Percentiles rank a stretch among this genome's conserved stretches.
These are phyloP conservation scores for Suillus bovinus DNA, from an alignment of 768 basidiomycete genomes.

Conservation along the genomic window DNA sequence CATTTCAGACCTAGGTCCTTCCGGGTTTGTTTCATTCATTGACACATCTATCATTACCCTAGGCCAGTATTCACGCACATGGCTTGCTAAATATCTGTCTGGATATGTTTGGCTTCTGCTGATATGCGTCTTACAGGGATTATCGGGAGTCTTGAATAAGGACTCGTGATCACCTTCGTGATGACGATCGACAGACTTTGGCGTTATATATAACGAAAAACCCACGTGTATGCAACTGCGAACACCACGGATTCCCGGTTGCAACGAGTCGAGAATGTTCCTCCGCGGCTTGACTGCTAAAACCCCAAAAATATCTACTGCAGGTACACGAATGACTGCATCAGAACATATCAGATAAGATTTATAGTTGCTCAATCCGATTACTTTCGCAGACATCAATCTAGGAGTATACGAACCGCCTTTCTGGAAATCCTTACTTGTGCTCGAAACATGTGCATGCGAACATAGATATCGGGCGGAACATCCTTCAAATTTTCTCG, in stretches of 20 bases:
- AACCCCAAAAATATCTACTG: constrained; percentile 7
- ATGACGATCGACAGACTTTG: not conserved
- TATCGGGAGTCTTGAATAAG: too few relatives aligned
- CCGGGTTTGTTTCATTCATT: not conserved
- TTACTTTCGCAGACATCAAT: constrained; percentile 8
- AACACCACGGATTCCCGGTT: not conserved
- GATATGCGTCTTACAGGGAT: not conserved
- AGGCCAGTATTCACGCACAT: not conserved
- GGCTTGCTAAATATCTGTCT: not conserved
- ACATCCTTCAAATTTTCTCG: not conserved
- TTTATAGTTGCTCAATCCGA: not conserved
- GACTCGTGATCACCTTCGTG: not conserved
- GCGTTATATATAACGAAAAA: not conserved
- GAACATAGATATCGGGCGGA: constrained; percentile 14
- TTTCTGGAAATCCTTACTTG: too few relatives aligned
- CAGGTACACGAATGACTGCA: not conserved
- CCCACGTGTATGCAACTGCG: constrained; percentile 12
- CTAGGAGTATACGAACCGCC: constrained; percentile 5
- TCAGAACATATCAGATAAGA: constrained; percentile 14
- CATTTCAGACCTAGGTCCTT: too few relatives aligned
- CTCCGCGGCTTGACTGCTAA: not conserved
- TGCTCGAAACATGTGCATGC: constrained; percentile 5
- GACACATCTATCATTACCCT: not conserved
- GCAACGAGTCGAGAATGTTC: not conserved
- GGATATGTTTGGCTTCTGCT: not conserved